A percentile compares a stretch with the other conserved stretches of the same genome.
Evolutionary conservation across 345 rosid species (phyloP).

Genomic region (Camelina hispida): DNA sequence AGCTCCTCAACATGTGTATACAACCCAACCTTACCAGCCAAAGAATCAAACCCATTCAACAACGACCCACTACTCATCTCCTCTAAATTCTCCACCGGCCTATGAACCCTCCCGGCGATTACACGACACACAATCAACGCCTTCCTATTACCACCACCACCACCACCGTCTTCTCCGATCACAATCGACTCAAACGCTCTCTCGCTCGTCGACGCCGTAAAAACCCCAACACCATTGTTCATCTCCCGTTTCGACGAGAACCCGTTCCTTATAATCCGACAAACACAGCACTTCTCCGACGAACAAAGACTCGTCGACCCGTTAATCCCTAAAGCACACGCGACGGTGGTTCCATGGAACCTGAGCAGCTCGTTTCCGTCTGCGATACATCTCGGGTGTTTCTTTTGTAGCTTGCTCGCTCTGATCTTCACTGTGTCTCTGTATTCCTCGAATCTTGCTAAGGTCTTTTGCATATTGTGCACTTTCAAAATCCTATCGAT

Average conservation of each 20-base stretch:
- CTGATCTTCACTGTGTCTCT: slow-evolving; percentile 81
- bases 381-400: slow-evolving; percentile 91
- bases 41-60: slow-evolving; percentile 87
- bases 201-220: slow-evolving; percentile 94
- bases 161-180: slow-evolving; percentile 51
- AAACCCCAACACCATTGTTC: slow-evolving; percentile 81
- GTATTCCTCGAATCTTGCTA: slow-evolving; percentile 90
- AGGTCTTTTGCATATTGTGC: slow-evolving; percentile 90
- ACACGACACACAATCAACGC: slow-evolving; percentile 94
- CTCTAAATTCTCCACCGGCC: slow-evolving; percentile 85
- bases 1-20: slow-evolving; percentile 93
- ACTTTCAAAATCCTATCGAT: slow-evolving; percentile 90
- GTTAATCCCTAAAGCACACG: slow-evolving; percentile 78
- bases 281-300: slow-evolving; percentile 76
- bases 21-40: slow-evolving; percentile 93
- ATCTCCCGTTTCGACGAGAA: slow-evolving; percentile 84
- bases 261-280: slow-evolving; percentile 76
- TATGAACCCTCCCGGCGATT: slow-evolving; percentile 94
- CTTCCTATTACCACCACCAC: slow-evolving; percentile 65
- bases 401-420: slow-evolving; percentile 89
- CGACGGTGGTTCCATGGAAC: slow-evolving; percentile 80
- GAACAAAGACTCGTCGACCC: slow-evolving; percentile 78
- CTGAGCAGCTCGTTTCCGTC: slow-evolving; percentile 96
- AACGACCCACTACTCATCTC: slow-evolving; percentile 61
- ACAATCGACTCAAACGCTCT: slow-evolving; percentile 76